Evolutionary conservation across 2,329 filamentous ascomycete genomes (phyloP), one percentile per base, ranked within the genome.

Genomic region (Cladosporium sp.): DNA sequence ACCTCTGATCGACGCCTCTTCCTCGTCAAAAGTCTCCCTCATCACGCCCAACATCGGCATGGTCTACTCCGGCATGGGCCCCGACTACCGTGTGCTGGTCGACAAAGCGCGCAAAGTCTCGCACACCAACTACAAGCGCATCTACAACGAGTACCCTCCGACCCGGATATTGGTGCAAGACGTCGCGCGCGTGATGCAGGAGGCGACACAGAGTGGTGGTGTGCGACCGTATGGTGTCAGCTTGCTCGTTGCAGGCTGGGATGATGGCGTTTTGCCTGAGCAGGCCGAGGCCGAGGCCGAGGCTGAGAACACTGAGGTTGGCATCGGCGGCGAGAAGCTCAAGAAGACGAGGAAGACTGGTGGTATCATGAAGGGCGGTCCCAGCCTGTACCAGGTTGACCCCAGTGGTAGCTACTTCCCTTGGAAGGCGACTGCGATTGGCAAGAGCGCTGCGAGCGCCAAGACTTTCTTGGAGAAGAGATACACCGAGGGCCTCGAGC

Each of bases 131-230:
- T 99, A 99, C 86, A 99, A 99, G 85, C 91, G 94, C 76, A 92
- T 99, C 80, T 99, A 99, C 83, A 99, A 99, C 79, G 94, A 99
- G 80, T 99, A 99, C 80, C 94, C 94, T n/a, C 94, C 94, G 5
- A 99, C 94, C 58, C 87, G 94, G 75, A 99, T 99, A 88, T 84
- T 99, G 78, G 94, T 99, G 58, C 94, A 99, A 78, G 94, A 99
- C 71, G 92, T 99, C 58, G 94, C 94, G 60, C 85, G 91, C 64
- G 93, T 97, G 65, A 97, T 99, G 88, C 94, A 99, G 78, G 94
- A 99, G 78, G 94, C 94, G 61, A 99, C 94, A 60, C 94, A 99
- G 77, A 96, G 91, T 37, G 94, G 94, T 72, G 94, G 94, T 85
- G 93, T 99, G 63, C 84, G 94, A 64, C 94, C 94, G 47, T 99